phyloP scores from a whole-genome alignment of 2,329 filamentous ascomycete species.

The Colletotrichum sp. region DNA sequence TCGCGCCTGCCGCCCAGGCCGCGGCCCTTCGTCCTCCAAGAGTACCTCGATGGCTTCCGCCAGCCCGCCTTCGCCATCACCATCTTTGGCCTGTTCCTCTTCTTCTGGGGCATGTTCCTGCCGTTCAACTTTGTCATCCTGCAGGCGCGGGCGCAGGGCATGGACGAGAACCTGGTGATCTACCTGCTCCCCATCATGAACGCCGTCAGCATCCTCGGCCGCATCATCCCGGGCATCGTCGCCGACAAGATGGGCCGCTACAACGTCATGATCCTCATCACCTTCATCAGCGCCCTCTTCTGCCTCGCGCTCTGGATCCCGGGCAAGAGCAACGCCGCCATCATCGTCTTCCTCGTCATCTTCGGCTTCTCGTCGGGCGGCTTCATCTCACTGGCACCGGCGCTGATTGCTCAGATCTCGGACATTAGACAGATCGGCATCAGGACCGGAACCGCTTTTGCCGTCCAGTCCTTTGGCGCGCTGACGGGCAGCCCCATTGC shows the following conservation, averaged over 20 bases:
- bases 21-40: slow-evolving; percentile 46
- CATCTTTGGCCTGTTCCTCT: slow-evolving; percentile 53
- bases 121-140: slow-evolving; percentile 59
- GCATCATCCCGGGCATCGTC: slow-evolving; percentile 54
- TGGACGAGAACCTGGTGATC: slow-evolving; percentile 43
- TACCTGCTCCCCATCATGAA: slow-evolving; percentile 65
- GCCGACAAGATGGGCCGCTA: slow-evolving; percentile 51
- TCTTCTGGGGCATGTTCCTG: slow-evolving; percentile 61
- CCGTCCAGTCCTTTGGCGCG: slow-evolving; percentile 66
- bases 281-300: slow-evolving; percentile 50
- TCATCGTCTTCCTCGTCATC: slow-evolving; percentile 68
- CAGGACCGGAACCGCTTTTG: slow-evolving; percentile 68
- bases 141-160: slow-evolving; percentile 49
- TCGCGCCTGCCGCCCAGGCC: slow-evolving; percentile 50
- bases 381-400: slow-evolving; percentile 67
- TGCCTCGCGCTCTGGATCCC: slow-evolving; percentile 55
- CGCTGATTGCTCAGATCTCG: slow-evolving; percentile 73
- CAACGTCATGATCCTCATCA: slow-evolving; percentile 58
- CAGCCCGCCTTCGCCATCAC: slow-evolving; percentile 51
- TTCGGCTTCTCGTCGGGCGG: slow-evolving; percentile 75
- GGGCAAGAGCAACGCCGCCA: slow-evolving; percentile 55
- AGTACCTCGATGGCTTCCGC: slow-evolving; percentile 51
- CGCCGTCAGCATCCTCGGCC: slow-evolving; percentile 55
- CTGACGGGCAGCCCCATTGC: slow-evolving; percentile 73
- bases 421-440: slow-evolving; percentile 74